Evolutionary conservation across 768 basidiomycete species (phyloP).

Genomic region (Aureoboletus auriporus): DNA sequence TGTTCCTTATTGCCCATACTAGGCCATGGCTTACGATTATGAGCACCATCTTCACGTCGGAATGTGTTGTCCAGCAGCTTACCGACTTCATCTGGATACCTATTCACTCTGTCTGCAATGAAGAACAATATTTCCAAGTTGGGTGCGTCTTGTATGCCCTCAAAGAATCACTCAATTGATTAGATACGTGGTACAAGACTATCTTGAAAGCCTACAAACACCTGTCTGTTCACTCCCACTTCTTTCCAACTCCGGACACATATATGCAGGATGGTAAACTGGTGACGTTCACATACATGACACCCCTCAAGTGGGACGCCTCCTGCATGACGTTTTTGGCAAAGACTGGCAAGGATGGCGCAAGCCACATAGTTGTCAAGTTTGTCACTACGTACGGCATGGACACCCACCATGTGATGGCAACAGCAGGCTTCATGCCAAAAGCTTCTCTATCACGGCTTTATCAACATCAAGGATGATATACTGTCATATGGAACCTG

Average conservation of each 20-base stretch:
- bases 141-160: slow-evolving; percentile 22
- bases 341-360: not conserved
- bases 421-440: slow-evolving; percentile 24
- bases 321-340: slow-evolving; percentile 25
- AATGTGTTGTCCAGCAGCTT: slow-evolving; percentile 30
- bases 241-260: slow-evolving; percentile 16
- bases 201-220: not conserved
- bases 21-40: slow-evolving; percentile 30
- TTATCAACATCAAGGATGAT: slow-evolving; percentile 1
- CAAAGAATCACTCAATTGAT: slow-evolving; percentile 3
- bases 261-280: not conserved
- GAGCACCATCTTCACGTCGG: slow-evolving; percentile 28
- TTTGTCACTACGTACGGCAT: slow-evolving; percentile 33
- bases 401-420: slow-evolving; percentile 32
- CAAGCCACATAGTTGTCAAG: slow-evolving; percentile 31
- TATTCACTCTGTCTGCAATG: slow-evolving; percentile 10
- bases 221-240: not conserved
- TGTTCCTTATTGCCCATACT: too few relatives aligned
- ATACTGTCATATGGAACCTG: slow-evolving; percentile 32
- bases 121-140: slow-evolving; percentile 10
- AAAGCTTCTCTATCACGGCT: slow-evolving; percentile 29
- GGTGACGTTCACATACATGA: slow-evolving; percentile 18
- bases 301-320: slow-evolving; percentile 13
- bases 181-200: slow-evolving; percentile 21
- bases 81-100: slow-evolving; percentile 32